Percentiles rank a stretch among this genome's conserved stretches.
Evolutionary conservation across 2,329 filamentous ascomycete genomes (phyloP).

Genomic region (Chalaropsis ovoidea): DNA sequence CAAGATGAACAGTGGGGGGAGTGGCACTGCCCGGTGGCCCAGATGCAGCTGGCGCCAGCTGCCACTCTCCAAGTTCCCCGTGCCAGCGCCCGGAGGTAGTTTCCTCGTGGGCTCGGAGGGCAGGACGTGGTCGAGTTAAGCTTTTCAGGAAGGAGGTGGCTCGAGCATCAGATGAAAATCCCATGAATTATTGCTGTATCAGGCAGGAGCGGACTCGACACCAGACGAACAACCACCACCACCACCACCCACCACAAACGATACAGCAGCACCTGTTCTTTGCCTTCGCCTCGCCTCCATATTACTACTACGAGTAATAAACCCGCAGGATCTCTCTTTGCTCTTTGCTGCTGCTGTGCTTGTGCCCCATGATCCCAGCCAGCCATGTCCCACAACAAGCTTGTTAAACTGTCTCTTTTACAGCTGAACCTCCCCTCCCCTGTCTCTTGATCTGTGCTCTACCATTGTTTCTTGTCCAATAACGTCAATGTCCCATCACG

Average conservation of each 20-base stretch:
- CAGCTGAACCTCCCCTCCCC: background rate
- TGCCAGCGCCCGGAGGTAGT: background rate
- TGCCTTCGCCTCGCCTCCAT: background rate
- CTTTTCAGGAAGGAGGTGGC: slow-evolving; percentile 12
- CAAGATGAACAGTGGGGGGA: background rate
- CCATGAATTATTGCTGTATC: background rate
- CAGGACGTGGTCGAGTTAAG: background rate
- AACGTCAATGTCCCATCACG: background rate
- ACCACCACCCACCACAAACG: background rate
- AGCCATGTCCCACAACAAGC: background rate
- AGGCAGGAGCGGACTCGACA: slow-evolving; percentile 8
- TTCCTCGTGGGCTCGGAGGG: background rate
- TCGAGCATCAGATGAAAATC: slow-evolving; percentile 14
- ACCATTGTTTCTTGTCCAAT: background rate
- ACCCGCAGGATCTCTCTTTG: background rate
- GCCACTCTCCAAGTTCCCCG: background rate
- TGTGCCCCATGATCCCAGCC: background rate
- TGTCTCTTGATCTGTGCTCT: slow-evolving; percentile 1
- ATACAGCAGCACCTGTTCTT: background rate
- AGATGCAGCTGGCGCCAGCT: background rate
- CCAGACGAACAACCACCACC: background rate
- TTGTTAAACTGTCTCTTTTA: background rate
- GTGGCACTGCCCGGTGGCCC: background rate
- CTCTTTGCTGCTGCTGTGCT: background rate
- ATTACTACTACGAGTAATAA: background rate